Evolutionary conservation across 2,329 filamentous ascomycete species (phyloP), one percentile per base, ranked within the genome.

Genomic region (Chaetomiaceae sp.): DNA sequence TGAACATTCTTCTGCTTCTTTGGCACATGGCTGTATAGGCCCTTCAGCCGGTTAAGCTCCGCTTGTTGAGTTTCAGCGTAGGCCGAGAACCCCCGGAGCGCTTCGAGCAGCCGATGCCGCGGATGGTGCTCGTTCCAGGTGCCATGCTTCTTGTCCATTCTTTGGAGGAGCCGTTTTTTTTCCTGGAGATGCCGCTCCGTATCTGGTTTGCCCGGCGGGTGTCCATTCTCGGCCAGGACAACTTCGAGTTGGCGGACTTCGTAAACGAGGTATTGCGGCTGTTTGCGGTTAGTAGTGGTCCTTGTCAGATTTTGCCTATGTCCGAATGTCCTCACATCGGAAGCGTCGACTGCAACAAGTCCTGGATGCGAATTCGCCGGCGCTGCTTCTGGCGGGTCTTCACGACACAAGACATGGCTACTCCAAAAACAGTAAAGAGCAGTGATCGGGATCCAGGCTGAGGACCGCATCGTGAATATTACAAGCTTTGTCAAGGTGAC

Each of bases 31-130:
- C 67, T 66, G 48, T 75, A 74, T 0, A 74, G 54, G 3, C 62
- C 62, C 13, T 65, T 64, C 13, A 71, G 61, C 0, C 70, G 64
- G 14, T 67, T 60, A 3, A 75, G 51, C 25, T 74, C 73, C 1
- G 60, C 62, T n/a, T 63, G 65, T 23, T 73, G 68, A 0, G 64
- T 58, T 10, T 66, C 61, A 18, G 66, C 61, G 23, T 74, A 73
- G 5, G 56, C 66, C 3, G 56, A 53, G 43, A 70, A 75, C 0
- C 68, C 71, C 33, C 69, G 64, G 0, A 75, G 58, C 0, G 73
- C 70, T 34, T 74, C 70, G 0, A 75, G 62, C 0, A 75, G 62
- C 0, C 73, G 68, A 51, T 72, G 62, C 2, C 72, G 65, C 1
- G 70, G 67, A 30, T 75, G 73, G 11, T 66, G 66, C 2, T 58